Evolutionary conservation across 768 basidiomycete genomes (phyloP), one percentile per base, ranked within the genome.

Genomic region (Mycena rosella): DNA sequence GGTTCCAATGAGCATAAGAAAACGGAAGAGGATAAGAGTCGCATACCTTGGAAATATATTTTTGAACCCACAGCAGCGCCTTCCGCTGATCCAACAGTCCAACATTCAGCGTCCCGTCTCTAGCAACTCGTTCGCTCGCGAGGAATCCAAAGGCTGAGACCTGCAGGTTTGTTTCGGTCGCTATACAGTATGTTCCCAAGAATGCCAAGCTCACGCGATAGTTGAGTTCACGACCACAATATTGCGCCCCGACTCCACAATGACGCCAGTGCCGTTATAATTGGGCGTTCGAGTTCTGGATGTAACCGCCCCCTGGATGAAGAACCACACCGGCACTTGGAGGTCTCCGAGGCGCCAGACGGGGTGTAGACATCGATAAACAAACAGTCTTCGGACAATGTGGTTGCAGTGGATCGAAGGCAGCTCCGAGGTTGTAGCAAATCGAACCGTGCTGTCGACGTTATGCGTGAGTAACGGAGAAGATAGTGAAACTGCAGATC

Each of bases 221-320:
- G 47, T 63, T 63, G 53, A 63, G 47, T 63, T 63, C 44, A 63
- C 63, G 11, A 63, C 63, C 24, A 63, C 63, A 38, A 63, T 48
- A 44, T 63, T 63, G 32, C 11, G 17, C 29, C 53, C 54, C 54
- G 63, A 63, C 55, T 63, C 63, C 54, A 63, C 47, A 38, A 63
- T 57, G 54, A 63, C 63, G 13, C 45, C 63, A 55, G 63, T 63
- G 45, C 63, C 63, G 55, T 63, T 63, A 55, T 63, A 63, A 44
- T 63, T 57, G 63, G n/a, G 63, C 45, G 36, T 63, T 63, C 45
- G 63, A 63, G 36, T 63, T 57, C 26, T 26, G 24, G 42, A 55
- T 55, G 55, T 63, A 63, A 27, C 63, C 63, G 54, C 63, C 24
- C 62, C 63, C 53, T 63, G 63, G 63, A 63, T 63, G 63, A 55